Percentiles rank a stretch among this genome's conserved stretches.
phyloP scores from a whole-genome alignment of 2,329 filamentous ascomycete genomes.

The Neocucurbitaria cava region DNA sequence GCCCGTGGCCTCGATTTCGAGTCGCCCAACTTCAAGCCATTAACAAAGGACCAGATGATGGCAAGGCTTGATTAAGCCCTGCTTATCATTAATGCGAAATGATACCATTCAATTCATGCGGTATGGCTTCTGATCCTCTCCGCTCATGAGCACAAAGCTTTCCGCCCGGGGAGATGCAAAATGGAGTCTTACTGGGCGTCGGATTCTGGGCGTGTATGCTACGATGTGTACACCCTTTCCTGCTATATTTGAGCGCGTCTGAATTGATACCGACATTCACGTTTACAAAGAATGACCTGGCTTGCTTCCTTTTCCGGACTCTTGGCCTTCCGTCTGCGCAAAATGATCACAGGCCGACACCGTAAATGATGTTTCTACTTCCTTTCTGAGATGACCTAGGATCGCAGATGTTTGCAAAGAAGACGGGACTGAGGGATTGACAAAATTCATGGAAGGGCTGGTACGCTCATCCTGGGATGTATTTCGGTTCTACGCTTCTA shows the following conservation, averaged over 20 bases:
- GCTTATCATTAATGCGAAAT: conserved; percentile 43
- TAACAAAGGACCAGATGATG: conserved; percentile 96
- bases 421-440: conserved; percentile 34
- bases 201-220: conserved; percentile 42
- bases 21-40: conserved; percentile 77
- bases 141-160: conserved; percentile 39
- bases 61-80: conserved; percentile 82
- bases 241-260: conserved; percentile 48
- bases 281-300: conserved; percentile 42
- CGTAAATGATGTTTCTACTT: conserved; percentile 45
- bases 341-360: conserved; percentile 34
- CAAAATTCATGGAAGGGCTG: conserved; percentile 41
- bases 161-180: conserved; percentile 42
- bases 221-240: conserved; percentile 43
- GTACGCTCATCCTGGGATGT: conserved; percentile 38
- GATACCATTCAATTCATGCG: conserved; percentile 50
- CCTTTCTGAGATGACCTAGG: conserved; percentile 34
- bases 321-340: conserved; percentile 35
- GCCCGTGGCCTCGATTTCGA: conserved; percentile 88
- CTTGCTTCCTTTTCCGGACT: conserved; percentile 43
- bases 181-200: conserved; percentile 47
- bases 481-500: conserved; percentile 28
- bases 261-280: conserved; percentile 49
- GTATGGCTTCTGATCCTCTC: conserved; percentile 44
- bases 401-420: conserved; percentile 39